Evolutionary conservation across 345 rosid species (phyloP).

Genomic region (Fremontodendron californicum): DNA sequence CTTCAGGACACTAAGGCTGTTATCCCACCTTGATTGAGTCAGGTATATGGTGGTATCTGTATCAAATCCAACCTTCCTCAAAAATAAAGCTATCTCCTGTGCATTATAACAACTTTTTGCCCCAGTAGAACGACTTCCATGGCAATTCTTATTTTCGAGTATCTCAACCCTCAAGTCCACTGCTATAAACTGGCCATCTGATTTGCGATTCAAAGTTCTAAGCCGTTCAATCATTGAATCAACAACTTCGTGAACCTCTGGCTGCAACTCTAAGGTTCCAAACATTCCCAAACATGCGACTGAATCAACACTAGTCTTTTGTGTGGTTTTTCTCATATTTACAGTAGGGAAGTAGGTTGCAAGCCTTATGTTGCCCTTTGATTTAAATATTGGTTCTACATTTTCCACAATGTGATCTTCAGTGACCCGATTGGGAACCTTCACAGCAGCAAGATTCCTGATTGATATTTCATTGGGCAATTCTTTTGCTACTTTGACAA

Average conservation of each 20-base stretch:
- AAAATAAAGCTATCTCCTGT: constrained; percentile 70
- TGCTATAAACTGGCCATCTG: constrained; percentile 71
- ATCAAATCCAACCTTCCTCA: constrained; percentile 77
- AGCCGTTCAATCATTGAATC: constrained; percentile 76
- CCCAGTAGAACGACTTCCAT: constrained; percentile 40
- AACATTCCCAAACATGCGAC: constrained; percentile 85
- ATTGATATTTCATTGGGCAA: constrained; percentile 66
- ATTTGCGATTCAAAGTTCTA: constrained; percentile 65
- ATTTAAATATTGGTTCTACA: constrained; percentile 57
- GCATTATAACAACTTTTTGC: constrained; percentile 75
- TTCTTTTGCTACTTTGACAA: constrained; percentile 59
- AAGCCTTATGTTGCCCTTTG: constrained; percentile 77
- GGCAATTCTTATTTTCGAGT: constrained; percentile 67
- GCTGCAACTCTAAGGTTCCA: constrained; percentile 71
- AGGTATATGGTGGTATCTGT: constrained; percentile 74
- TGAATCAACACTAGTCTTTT: constrained; percentile 53
- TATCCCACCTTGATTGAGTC: constrained; percentile 93
- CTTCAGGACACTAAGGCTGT: constrained; percentile 73
- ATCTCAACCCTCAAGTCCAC: constrained; percentile 83
- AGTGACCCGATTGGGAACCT: constrained; percentile 80
- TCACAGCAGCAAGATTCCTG: constrained; percentile 62
- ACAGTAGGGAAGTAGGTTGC: constrained; percentile 86
- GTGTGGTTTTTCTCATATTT: constrained; percentile 71
- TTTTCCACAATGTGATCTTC: constrained; percentile 67
- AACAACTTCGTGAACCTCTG: constrained; percentile 72